Evolutionary conservation across 2,329 filamentous ascomycete species (phyloP), one percentile per base, ranked within the genome.

Genomic region (Fusarium sp.): DNA sequence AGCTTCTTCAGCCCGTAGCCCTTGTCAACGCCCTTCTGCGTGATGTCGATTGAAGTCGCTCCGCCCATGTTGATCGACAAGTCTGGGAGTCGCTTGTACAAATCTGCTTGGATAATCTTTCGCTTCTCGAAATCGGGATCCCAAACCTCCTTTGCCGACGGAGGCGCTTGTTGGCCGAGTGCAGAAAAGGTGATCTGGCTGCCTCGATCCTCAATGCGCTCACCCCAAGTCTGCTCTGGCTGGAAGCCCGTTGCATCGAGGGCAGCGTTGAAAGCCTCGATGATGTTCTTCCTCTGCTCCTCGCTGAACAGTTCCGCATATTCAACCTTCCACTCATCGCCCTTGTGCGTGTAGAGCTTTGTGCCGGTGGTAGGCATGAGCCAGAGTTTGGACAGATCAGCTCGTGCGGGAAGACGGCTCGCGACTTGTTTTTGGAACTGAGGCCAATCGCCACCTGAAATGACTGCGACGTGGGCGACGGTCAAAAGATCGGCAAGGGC

Each of bases 211-310:
- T 68, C 65, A 8, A 68, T 68, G 3, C 65, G 65, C 14, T 68
- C 65, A 3, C 65, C 65, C 65, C 65, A 68, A 48, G 65, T 68
- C 18, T 68, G 65, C 30, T 68, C 65, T 11, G 65, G 65, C n/a
- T 68, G 54, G 6, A 68, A 68, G 2, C 62, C 65, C 1, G 65
- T 68, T 6, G 62, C 54, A 17, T 68, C 63, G 1, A 68, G 65
- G 2, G 65, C 66, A 32, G 62, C 47, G 26, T 68, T 68, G 14
- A 68, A 68, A 7, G 65, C 65, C 10, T 68, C 28, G 3, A 68
- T 54, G 26, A 68, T 68, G 13, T 61, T 54, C 41, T 68, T 67
- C 22, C 65, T 67, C 54, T 68, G 62, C 36, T 68, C 62, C 47
- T 68, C 47, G 1, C 65, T 68, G 6, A 68, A 68, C 18, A 68